phyloP scores from a whole-genome alignment of 345 rosid species.

The Citrus sinensis region DNA sequence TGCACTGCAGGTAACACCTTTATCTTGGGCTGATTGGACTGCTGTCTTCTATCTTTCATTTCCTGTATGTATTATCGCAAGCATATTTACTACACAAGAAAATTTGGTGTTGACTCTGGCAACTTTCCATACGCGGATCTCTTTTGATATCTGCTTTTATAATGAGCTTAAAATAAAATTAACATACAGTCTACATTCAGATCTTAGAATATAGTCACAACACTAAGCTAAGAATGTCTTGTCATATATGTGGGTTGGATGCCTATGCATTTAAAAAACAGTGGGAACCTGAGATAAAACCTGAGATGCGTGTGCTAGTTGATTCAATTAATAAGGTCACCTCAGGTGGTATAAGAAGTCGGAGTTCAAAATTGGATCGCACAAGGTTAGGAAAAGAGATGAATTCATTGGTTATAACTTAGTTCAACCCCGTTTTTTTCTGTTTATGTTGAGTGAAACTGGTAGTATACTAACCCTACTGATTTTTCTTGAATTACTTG shows the following conservation, averaged over 20 bases:
- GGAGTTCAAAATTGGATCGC: background rate
- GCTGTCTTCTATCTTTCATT: slow-evolving; percentile 86
- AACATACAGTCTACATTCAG: background rate
- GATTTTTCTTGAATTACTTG: no score
- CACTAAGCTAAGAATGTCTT: background rate
- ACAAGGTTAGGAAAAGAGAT: no score
- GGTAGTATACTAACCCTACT: no score
- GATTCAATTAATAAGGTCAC: background rate
- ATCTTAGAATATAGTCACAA: background rate
- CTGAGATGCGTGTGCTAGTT: background rate
- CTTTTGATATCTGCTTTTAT: background rate
- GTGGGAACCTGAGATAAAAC: background rate
- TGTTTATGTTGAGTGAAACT: no score
- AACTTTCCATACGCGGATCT: background rate
- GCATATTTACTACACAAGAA: background rate
- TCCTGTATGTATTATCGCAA: slow-evolving; percentile 54
- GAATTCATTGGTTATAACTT: no score
- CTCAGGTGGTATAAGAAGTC: background rate
- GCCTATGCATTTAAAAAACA: background rate
- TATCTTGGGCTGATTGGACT: slow-evolving; percentile 94
- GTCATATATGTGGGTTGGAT: background rate
- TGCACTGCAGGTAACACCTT: slow-evolving; percentile 73
- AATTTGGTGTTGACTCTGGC: background rate
- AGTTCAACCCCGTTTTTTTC: no score
- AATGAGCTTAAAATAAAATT: background rate